phyloP scores from a whole-genome alignment of 345 rosid genomes.

The Syzygium aromaticum region DNA sequence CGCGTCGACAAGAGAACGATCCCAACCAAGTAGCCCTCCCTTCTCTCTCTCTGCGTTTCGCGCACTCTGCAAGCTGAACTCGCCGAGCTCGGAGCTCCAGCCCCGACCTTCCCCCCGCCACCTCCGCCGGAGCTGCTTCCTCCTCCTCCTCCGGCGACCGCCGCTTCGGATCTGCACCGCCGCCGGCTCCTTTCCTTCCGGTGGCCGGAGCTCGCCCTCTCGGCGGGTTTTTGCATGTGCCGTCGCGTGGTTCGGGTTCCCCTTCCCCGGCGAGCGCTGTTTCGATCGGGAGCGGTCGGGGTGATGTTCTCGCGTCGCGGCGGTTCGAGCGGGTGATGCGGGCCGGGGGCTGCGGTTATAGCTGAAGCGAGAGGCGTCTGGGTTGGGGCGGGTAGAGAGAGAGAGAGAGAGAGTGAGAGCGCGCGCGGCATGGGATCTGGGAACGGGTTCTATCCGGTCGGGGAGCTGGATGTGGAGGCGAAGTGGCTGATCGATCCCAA shows the following conservation, averaged over 20 bases:
- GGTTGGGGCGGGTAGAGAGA: neutral
- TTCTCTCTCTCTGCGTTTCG: neutral
- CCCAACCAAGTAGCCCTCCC: neutral
- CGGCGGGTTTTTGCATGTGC: neutral
- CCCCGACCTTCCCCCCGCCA: neutral
- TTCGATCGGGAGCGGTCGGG: neutral
- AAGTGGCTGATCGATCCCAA: constrained; percentile 92
- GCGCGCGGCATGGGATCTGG: constrained; percentile 62
- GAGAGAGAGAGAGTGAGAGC: neutral
- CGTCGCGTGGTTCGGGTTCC: neutral
- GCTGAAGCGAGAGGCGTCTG: neutral
- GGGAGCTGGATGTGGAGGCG: constrained; percentile 59
- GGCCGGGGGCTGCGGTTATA: neutral
- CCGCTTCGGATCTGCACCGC: neutral
- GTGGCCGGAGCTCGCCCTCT: neutral
- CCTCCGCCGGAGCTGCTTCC: neutral
- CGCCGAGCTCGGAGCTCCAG: neutral
- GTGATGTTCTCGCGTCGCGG: neutral
- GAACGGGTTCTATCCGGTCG: constrained; percentile 47
- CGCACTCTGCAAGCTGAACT: neutral
- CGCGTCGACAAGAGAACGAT: neutral
- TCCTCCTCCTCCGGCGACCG: neutral
- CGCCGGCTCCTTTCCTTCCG: neutral
- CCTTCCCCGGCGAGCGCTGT: no score
- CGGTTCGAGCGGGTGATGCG: neutral